Base-by-base conservation (phyloP, 768 basidiomycete species). In the Hysterangium stoloniferum region DNA sequence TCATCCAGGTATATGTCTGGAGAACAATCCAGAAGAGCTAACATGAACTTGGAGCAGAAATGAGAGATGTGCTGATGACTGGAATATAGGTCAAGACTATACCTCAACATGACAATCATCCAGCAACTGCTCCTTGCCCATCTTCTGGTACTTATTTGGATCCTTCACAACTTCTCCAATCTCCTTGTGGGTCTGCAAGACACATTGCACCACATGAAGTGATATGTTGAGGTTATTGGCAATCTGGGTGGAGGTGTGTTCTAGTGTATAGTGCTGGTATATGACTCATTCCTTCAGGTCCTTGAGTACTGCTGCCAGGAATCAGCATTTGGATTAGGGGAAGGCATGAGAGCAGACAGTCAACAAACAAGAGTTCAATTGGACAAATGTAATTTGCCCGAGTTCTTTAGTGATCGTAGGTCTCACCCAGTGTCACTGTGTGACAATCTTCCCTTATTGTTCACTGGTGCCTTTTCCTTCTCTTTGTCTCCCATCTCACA, bases 1-100 rank as follows among this genome's bases (percentile, higher is more conserved):
- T 49, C 35, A 34, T 34, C 28, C 6, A 47, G 45, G 19, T 47
- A 47, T 5, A 47, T 33, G 19, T 47, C 45, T 4, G 47, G 47
- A 19, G 20, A 15, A 11, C 22, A 36, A 6, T 49, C 47, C 17
- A 49, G 33, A 13, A 36, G 25, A 17, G 22, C 22, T 6, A 49
- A 15, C 17, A 49, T 6, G 36, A 36, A 38, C 34, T 49, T 22
- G n/a, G n/a, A 7, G 29, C 4, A 47, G 17, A 24, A 19, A 7
- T 47, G 6, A 6, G 12, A 33, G 36, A 13, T 37, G 22, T 8
- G 38, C 4, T 19, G 11, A 11, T 5, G 17, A 17, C 29, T 15
- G 27, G 19, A 33, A 31, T 6, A 34, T 33, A 33, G 17, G 20
- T 8, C 8, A 45, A 7, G n/a, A 45, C 44, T 45, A n/a, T 34